Evolutionary conservation across 2,329 filamentous ascomycete genomes (phyloP).

Genomic region (Fusarium transvaalense): DNA sequence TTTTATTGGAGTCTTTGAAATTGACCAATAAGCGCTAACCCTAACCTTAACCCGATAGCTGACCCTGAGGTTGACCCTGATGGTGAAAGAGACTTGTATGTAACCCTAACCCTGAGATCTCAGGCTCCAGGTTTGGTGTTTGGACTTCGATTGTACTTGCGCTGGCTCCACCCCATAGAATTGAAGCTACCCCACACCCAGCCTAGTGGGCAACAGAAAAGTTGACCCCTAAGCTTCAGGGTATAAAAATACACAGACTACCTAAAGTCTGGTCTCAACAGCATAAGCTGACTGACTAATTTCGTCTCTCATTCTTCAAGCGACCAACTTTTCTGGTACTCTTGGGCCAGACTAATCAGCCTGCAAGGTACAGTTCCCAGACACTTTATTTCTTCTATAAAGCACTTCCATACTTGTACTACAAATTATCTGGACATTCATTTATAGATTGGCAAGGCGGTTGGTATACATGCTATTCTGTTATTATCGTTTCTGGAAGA

Average conservation of each 20-base stretch:
- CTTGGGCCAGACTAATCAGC: no score
- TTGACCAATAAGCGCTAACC: conserved; percentile 13
- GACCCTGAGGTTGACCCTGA: neutral
- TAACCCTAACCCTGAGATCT: neutral
- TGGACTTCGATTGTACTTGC: conserved; percentile 3
- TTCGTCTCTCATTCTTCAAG: no score
- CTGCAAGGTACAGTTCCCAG: no score
- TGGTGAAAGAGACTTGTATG: neutral
- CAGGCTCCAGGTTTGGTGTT: conserved; percentile 13
- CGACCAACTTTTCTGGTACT: no score
- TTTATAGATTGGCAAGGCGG: neutral
- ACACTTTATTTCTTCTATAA: no score
- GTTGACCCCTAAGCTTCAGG: no score
- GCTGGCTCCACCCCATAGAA: neutral
- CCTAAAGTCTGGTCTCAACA: neutral
- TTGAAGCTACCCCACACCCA: neutral
- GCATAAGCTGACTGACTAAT: no score
- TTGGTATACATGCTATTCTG: neutral
- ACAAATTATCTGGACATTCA: neutral
- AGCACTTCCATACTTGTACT: no score
- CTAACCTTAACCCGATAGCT: conserved; percentile 43
- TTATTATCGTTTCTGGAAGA: neutral
- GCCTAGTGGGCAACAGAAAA: neutral
- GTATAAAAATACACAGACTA: neutral
- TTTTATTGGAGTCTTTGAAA: conserved; percentile 12